Base-by-base conservation (phyloP, 768 basidiomycete genomes). In the Lactarius hatsudake region DNA sequence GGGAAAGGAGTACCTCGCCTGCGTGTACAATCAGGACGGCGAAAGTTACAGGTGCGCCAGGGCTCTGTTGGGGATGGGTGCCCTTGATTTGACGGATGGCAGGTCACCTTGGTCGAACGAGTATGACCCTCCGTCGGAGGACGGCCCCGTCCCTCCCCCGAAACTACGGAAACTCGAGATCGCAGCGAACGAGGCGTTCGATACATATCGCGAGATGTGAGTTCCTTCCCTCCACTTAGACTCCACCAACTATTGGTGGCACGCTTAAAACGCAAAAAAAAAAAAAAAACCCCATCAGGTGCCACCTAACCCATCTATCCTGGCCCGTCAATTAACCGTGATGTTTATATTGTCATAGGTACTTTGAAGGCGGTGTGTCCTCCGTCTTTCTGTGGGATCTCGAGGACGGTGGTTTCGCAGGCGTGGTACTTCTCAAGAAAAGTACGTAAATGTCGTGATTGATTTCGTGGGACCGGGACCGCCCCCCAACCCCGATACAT, bases 91-190 rank as follows among this genome's bases (percentile, higher is more conserved):
- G 30, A 30, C 3, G 51, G 59, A 57, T 38, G 54, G 18, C 67
- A 99, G 96, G 73, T 99, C 97, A 2, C 97, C 97, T 9, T 98
- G 96, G 96, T 95, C 96, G 28, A 99, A 98, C 76, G 89, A 92
- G 75, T 99, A 98, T 74, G 89, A 94, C 69, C 93, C 95, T 28
- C 90, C 90, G 1, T 77, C 94, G 55, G 89, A 95, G 23, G 93
- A 96, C 70, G 96, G 94, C 2, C 95, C 96, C 4, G 80, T 86
- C 2, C 97, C 97, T 0, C 87, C 90, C 9, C 78, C 88, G 20
- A 92, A 89, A 74, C 84, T 98, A 65, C 86, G 97, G 64, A 91
- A 94, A 74, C 81, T 99, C 30, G 97, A 99, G 77, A 88, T 95
- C 64, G 81, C 91, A 12, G 93, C 96, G 42, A 98, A 98, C 73